Conservation (phyloP, 2,329 filamentous ascomycete genomes). For the Penicillium sp. region DNA sequence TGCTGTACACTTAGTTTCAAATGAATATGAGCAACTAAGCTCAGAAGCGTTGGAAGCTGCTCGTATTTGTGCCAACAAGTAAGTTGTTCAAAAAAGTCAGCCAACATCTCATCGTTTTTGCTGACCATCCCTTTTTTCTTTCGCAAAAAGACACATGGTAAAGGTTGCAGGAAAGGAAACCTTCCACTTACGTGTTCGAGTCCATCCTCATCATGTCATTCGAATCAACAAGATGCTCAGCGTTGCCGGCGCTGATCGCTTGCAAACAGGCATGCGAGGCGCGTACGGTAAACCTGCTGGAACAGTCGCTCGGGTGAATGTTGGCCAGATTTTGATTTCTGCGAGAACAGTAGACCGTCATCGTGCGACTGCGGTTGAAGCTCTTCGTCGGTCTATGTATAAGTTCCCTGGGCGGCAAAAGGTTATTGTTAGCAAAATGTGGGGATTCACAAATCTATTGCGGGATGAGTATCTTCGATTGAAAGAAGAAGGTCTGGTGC, state of each 20-base stretch:
- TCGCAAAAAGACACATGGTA: neutral
- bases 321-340: neutral
- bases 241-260: neutral
- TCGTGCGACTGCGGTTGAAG: neutral
- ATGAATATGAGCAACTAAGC: slow-evolving; percentile 10
- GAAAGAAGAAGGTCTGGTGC: neutral
- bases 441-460: neutral
- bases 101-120: too few species aligned
- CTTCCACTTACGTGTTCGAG: neutral
- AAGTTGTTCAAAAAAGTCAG: neutral
- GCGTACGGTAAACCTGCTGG: neutral
- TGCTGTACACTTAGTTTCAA: slow-evolving; percentile 3
- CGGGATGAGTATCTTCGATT: neutral
- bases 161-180: neutral
- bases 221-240: neutral
- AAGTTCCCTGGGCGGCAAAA: slow-evolving; percentile 15
- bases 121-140: too few species aligned
- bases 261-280: neutral
- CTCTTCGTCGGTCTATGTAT: slow-evolving; percentile 9
- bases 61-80: slow-evolving; percentile 10
- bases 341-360: neutral
- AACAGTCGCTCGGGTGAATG: neutral
- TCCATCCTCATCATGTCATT: neutral
- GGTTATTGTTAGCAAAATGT: slow-evolving; percentile 10
- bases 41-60: slow-evolving; percentile 6